These are phyloP conservation scores for Prosopis cineraria DNA, from an alignment of 306 rosid genomes.

Conservation along the genomic window DNA sequence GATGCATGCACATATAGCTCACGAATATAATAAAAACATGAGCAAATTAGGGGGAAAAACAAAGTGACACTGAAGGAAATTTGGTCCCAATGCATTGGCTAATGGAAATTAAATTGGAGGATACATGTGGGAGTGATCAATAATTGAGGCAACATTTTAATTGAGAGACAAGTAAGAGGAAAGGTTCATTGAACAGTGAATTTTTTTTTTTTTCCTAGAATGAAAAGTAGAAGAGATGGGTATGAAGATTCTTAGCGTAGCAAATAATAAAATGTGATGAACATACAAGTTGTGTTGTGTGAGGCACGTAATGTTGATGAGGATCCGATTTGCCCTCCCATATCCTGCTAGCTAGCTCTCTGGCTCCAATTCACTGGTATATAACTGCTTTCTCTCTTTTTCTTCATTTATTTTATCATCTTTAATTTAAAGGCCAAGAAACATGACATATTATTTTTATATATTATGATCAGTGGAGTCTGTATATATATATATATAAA, in stretches of 20 bases:
- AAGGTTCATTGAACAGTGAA: conserved; percentile 51
- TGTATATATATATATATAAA: too few species aligned
- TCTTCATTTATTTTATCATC: background rate
- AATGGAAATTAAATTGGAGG: background rate
- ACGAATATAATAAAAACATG: background rate
- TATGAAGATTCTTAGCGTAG: conserved; percentile 59
- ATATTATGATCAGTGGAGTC: background rate
- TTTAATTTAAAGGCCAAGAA: background rate
- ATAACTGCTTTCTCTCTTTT: conserved; percentile 13
- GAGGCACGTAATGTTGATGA: conserved; percentile 59
- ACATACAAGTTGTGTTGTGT: conserved; percentile 44
- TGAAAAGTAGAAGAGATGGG: conserved; percentile 20
- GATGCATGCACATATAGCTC: background rate
- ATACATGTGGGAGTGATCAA: background rate
- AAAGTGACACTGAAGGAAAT: background rate
- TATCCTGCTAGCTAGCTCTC: conserved; percentile 34
- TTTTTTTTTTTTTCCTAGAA: background rate
- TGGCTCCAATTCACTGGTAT: conserved; percentile 5
- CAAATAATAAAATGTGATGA: conserved; percentile 32
- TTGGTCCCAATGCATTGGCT: background rate
- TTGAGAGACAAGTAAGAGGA: background rate
- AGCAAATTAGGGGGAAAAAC: background rate
- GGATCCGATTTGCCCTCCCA: conserved; percentile 38
- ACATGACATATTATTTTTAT: background rate
- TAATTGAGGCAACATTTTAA: background rate